Evolutionary conservation across 2,329 filamentous ascomycete species (phyloP).

Genomic region (Ilyonectria robusta): DNA sequence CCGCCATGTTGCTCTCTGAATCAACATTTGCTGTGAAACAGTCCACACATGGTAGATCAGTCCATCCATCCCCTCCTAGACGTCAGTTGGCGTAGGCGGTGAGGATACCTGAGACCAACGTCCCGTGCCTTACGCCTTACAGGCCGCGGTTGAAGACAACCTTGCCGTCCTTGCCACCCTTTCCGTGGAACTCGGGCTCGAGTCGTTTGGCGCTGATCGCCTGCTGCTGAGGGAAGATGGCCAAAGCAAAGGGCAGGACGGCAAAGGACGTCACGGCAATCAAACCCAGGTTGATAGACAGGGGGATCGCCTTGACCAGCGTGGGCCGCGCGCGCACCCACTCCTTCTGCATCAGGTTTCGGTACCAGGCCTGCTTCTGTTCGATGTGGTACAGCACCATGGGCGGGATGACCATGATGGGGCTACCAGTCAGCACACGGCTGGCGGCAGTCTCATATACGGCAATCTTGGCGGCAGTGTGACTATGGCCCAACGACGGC

Average conservation of each 20-base stretch:
- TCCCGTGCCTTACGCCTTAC: conserved; percentile 59
- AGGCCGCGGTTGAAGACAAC: conserved; percentile 99
- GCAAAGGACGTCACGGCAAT: conserved; percentile 90
- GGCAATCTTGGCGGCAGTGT: conserved; percentile 88
- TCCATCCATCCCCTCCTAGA: background rate
- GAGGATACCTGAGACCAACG: background rate
- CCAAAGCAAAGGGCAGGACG: conserved; percentile 90
- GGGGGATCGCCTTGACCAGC: conserved; percentile 67
- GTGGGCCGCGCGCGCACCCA: conserved; percentile 86
- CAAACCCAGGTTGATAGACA: conserved; percentile 88
- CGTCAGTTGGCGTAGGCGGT: background rate
- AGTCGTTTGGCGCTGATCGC: conserved; percentile 80
- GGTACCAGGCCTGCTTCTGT: conserved; percentile 59
- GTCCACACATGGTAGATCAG: background rate
- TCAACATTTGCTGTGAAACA: background rate
- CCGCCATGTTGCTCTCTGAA: background rate
- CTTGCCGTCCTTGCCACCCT: conserved; percentile 82
- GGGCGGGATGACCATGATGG: conserved; percentile 97
- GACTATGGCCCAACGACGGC: conserved; percentile 85
- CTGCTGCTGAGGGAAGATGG: conserved; percentile 93
- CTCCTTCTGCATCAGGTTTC: conserved; percentile 68
- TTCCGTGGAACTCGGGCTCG: conserved; percentile 88
- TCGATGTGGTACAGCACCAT: conserved; percentile 89
- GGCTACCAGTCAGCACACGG: conserved; percentile 92
- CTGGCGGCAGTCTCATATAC: conserved; percentile 94